phyloP scores from a whole-genome alignment of 176 grass and related monocot species.

The Chrysopogon serrulatus region DNA sequence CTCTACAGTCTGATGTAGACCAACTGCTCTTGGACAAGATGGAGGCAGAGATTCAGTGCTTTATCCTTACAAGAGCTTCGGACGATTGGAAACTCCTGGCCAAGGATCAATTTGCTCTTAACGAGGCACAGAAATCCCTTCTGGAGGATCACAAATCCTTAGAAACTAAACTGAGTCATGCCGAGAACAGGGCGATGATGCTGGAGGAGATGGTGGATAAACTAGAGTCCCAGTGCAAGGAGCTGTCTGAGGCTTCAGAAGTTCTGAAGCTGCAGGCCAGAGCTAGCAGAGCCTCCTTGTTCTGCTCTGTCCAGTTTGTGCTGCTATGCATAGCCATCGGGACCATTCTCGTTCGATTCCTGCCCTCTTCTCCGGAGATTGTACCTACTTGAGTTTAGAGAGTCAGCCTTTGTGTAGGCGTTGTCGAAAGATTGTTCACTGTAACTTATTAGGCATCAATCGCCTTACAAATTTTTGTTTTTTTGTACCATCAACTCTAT shows the following conservation, averaged over 20 bases:
- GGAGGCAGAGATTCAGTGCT: slow-evolving; percentile 63
- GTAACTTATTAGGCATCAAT: slow-evolving; percentile 46
- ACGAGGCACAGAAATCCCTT: slow-evolving; percentile 49
- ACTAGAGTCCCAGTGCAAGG: slow-evolving; percentile 52
- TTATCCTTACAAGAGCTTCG: slow-evolving; percentile 68
- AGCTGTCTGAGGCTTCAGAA: slow-evolving; percentile 46
- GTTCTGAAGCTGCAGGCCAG: slow-evolving; percentile 59
- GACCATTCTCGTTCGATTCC: slow-evolving; percentile 37
- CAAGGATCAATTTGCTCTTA: slow-evolving; percentile 33
- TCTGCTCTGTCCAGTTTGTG: slow-evolving; percentile 65
- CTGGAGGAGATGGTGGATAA: slow-evolving; percentile 56
- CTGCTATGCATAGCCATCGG: slow-evolving; percentile 44
- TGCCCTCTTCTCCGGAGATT: slow-evolving; percentile 52
- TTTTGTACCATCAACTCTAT: slow-evolving; percentile 53
- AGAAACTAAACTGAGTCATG: slow-evolving; percentile 40
- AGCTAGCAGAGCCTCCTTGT: slow-evolving; percentile 48
- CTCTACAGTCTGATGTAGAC: slow-evolving; percentile 53
- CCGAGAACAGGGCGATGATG: slow-evolving; percentile 40
- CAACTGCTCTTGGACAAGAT: slow-evolving; percentile 67
- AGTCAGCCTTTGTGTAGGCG: slow-evolving; percentile 31
- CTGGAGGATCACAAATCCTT: slow-evolving; percentile 36
- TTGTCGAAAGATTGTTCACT: slow-evolving; percentile 23
- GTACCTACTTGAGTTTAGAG: slow-evolving; percentile 77
- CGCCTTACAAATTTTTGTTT: slow-evolving; percentile 18
- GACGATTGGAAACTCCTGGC: slow-evolving; percentile 45